These are phyloP conservation scores for Leucocoprinus leucothites DNA, from an alignment of 768 basidiomycete species.

Conservation along the genomic window DNA sequence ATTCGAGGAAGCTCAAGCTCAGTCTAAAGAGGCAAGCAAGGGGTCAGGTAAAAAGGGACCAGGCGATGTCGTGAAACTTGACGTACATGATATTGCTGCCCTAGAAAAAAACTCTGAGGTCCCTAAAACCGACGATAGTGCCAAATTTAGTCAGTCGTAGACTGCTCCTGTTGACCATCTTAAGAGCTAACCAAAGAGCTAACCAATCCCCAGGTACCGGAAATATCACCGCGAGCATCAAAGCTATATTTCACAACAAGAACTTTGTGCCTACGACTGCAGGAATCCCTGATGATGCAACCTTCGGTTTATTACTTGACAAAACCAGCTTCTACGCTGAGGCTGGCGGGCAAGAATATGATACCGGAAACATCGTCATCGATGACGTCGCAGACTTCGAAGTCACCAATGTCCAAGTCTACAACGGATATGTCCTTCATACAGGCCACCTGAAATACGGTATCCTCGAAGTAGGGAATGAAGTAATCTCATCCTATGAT, in stretches of 20 bases:
- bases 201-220: constrained; percentile 55
- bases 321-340: constrained; percentile 97
- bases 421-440: constrained; percentile 94
- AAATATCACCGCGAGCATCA: constrained; percentile 71
- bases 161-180: background rate
- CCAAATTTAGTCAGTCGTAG: constrained; percentile 71
- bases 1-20: constrained; percentile 84
- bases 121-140: constrained; percentile 89
- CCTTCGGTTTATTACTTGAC: constrained; percentile 88
- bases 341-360: constrained; percentile 95
- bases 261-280: constrained; percentile 68
- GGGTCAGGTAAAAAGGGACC: constrained; percentile 70
- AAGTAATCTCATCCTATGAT: constrained; percentile 88
- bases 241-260: constrained; percentile 83
- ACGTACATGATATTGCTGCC: constrained; percentile 90
- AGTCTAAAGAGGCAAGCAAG: constrained; percentile 91
- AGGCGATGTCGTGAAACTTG: constrained; percentile 77
- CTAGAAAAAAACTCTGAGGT: constrained; percentile 76
- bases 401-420: constrained; percentile 90
- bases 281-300: constrained; percentile 56
- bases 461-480: constrained; percentile 68
- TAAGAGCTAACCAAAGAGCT: background rate
- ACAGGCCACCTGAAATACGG: constrained; percentile 91
- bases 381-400: constrained; percentile 91
- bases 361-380: constrained; percentile 92